Base-by-base conservation (phyloP, 176 grass and related monocot species). In the Rhynchospora pubera region DNA sequence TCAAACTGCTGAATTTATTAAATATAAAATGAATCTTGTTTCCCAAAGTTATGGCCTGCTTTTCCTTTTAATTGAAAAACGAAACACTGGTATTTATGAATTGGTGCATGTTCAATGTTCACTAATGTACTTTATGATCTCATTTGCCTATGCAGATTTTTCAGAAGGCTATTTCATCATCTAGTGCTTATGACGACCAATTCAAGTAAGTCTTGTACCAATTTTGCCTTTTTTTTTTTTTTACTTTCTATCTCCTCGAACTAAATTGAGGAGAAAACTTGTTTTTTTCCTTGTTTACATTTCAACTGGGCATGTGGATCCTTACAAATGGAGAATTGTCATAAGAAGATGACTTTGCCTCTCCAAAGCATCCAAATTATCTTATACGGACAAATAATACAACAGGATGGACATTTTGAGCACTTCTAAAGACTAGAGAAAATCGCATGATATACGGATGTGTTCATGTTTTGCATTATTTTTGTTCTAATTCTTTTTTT, bases 111-210 rank as follows among this genome's bases (percentile, higher is more conserved):
- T 32, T 77, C 22, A 18, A 13, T 77, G 16, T 77, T 48, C 55
- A 4, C 34, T 39, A 39, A 56, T 28, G 26, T 28, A 77, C 23
- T n/a, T 77, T 56, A 47, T 52, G 5, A 56, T 79, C 28, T 61
- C 13, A 16, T 13, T 65, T 57, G 22, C 15, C 7, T n/a, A 42
- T 86, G 56, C 91, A 99, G 97, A 99, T 99, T 79, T 99, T 99
- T 82, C 87, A 99, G 88, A 99, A 88, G 84, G 97, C 93, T 34
- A 99, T 99, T 86, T 99, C 97, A 11, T 89, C 97, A 2, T 99
- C 97, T 47, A 99, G 79, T 45, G 97, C 97, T 0, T 99, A 99
- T 16, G 97, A 99, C 76, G 93, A 93, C 18, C 97, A 99, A 73
- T 99, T 99, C 91, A 93, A 83, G 89, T 90, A 87, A 67, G 39